phyloP scores from a whole-genome alignment of 164 flowering plant species.

The Akebia trifoliata region DNA sequence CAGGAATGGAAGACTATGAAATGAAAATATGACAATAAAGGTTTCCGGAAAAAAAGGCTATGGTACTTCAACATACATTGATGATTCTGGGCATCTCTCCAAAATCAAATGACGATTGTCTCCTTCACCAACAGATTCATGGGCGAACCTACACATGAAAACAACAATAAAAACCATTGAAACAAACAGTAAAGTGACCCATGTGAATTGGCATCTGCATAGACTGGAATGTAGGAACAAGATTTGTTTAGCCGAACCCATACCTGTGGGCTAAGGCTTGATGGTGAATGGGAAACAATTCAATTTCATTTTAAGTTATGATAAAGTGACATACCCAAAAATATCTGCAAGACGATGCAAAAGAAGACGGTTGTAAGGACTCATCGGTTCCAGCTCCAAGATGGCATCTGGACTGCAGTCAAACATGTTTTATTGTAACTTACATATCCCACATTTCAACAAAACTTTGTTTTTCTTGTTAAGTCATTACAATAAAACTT shows the following conservation, averaged over 20 bases:
- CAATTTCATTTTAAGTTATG: not conserved
- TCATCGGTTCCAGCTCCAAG: slow-evolving; percentile 82
- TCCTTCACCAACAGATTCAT: slow-evolving; percentile 95
- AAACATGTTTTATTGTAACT: slow-evolving; percentile 7
- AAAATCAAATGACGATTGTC: slow-evolving; percentile 75
- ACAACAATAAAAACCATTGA: not conserved
- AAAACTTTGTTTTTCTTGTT: not conserved
- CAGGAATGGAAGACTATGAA: not conserved
- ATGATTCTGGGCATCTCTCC: slow-evolving; percentile 74
- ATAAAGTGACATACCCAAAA: slow-evolving; percentile 53
- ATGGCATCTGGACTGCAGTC: slow-evolving; percentile 57
- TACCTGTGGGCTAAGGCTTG: too few species aligned
- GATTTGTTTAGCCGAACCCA: too few species aligned
- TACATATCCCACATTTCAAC: not conserved
- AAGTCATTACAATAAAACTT: not conserved
- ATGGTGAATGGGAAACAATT: not conserved
- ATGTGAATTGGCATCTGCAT: too few species aligned
- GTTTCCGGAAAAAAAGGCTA: not conserved
- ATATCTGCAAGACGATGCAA: slow-evolving; percentile 96
- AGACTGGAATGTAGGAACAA: too few species aligned
- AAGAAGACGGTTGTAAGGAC: slow-evolving; percentile 77
- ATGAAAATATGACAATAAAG: not conserved
- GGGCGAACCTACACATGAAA: slow-evolving; percentile 58
- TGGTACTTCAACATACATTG: slow-evolving; percentile 48
- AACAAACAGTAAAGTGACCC: not conserved